Conservation (phyloP, 139 green algal species). For the Spirogloea muscicola region DNA sequence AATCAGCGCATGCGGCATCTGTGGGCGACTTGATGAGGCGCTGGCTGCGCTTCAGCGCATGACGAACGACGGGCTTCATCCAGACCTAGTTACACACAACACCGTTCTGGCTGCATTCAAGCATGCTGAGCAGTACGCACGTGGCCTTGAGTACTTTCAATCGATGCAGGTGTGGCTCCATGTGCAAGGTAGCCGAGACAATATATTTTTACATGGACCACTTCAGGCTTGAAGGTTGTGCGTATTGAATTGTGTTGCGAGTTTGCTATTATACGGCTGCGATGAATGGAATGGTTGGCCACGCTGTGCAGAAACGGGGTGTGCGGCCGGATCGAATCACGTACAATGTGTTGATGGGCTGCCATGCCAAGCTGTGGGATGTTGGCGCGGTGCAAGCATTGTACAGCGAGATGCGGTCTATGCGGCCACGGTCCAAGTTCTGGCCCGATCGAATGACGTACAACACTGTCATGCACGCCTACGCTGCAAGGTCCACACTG, state of each 20-base stretch:
- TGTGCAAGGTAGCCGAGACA: too few species aligned
- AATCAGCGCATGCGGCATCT: conserved; percentile 23
- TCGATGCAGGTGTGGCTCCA: background rate
- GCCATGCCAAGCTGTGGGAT: conserved; percentile 19
- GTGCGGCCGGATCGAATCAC: background rate
- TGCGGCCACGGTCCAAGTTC: too few species aligned
- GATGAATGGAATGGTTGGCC: too few species aligned
- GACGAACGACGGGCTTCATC: conserved; percentile 22
- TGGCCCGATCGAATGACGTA: conserved; percentile 23
- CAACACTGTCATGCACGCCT: conserved; percentile 32
- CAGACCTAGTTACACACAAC: conserved; percentile 30
- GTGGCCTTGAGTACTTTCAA: conserved; percentile 24
- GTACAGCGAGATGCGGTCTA: conserved; percentile 26
- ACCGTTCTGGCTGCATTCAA: conserved; percentile 24
- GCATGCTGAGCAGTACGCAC: conserved; percentile 10
- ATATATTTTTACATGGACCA: too few species aligned
- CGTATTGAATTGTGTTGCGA: too few species aligned
- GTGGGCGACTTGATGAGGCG: conserved; percentile 20
- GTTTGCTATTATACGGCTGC: too few species aligned
- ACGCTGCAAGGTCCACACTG: too few species aligned
- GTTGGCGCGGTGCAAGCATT: conserved; percentile 11
- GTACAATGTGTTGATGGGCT: conserved; percentile 20
- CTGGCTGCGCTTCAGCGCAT: conserved; percentile 20
- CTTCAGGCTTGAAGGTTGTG: too few species aligned
- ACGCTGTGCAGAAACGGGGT: background rate